Conservation (phyloP, 345 rosid species). For the Conringia planisiliqua region DNA sequence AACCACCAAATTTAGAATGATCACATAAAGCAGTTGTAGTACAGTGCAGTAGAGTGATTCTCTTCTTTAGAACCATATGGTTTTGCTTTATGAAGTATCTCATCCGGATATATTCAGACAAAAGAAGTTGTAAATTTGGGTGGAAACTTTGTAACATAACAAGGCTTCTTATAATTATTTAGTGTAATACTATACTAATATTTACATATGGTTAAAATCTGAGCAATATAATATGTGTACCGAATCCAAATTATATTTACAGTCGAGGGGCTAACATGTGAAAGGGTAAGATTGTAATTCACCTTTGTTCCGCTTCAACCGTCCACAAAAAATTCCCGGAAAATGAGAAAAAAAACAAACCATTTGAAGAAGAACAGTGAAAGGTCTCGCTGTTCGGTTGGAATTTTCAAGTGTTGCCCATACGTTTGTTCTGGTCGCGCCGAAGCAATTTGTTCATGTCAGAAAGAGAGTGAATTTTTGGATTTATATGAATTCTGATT, state of each 20-base stretch:
- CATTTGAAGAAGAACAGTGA: background rate
- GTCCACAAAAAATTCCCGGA: slow-evolving; percentile 42
- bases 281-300: background rate
- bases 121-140: slow-evolving; percentile 27
- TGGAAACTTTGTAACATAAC: slow-evolving; percentile 24
- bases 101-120: slow-evolving; percentile 6
- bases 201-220: background rate
- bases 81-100: slow-evolving; percentile 12
- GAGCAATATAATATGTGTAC: background rate
- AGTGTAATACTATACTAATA: background rate
- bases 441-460: background rate
- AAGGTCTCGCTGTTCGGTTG: slow-evolving; percentile 17
- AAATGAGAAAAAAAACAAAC: slow-evolving; percentile 8
- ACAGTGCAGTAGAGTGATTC: background rate
- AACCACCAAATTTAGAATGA: background rate
- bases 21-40: no score
- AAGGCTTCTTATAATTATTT: background rate
- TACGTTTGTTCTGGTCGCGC: slow-evolving; percentile 5
- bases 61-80: background rate
- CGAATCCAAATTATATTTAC: background rate
- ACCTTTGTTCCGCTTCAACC: background rate
- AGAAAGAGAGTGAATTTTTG: background rate
- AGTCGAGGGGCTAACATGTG: background rate
- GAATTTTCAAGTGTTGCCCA: slow-evolving; percentile 14
- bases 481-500: slow-evolving; percentile 22